A percentile compares a stretch with the other conserved stretches of the same genome.
These are phyloP conservation scores for Lepiota brunneoincarnata DNA, from an alignment of 768 basidiomycete species.

Conservation along the genomic window DNA sequence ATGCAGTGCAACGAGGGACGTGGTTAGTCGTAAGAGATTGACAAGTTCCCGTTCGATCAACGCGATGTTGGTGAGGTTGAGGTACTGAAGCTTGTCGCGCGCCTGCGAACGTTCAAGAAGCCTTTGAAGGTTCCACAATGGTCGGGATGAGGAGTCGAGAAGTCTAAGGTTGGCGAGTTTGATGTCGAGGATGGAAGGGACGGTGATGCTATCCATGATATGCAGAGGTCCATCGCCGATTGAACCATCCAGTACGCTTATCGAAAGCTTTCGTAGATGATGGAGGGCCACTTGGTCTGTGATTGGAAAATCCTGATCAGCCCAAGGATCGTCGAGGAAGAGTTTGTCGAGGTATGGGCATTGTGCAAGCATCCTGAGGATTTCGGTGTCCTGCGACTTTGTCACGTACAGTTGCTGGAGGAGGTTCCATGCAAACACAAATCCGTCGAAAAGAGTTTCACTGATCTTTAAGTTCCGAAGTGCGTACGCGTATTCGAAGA, in stretches of 20 bases:
- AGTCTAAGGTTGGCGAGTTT: not conserved
- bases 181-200: not conserved
- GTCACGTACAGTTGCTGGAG: not conserved
- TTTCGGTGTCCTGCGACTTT: not conserved
- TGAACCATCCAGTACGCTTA: not conserved
- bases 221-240: not conserved
- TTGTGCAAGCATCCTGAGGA: not conserved
- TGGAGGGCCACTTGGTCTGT: not conserved
- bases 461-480: not conserved
- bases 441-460: not conserved
- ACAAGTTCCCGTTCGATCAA: not conserved
- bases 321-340: not conserved
- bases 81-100: not conserved
- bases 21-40: not conserved
- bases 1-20: not conserved
- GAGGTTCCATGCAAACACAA: not conserved
- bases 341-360: not conserved
- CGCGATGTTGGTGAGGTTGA: not conserved
- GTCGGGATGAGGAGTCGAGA: not conserved
- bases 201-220: not conserved
- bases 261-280: not conserved
- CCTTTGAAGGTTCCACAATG: not conserved
- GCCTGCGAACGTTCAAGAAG: not conserved
- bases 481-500: not conserved
- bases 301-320: not conserved